Evolutionary conservation across 768 basidiomycete species (phyloP).

Genomic region (Pulveroboletus sp.): DNA sequence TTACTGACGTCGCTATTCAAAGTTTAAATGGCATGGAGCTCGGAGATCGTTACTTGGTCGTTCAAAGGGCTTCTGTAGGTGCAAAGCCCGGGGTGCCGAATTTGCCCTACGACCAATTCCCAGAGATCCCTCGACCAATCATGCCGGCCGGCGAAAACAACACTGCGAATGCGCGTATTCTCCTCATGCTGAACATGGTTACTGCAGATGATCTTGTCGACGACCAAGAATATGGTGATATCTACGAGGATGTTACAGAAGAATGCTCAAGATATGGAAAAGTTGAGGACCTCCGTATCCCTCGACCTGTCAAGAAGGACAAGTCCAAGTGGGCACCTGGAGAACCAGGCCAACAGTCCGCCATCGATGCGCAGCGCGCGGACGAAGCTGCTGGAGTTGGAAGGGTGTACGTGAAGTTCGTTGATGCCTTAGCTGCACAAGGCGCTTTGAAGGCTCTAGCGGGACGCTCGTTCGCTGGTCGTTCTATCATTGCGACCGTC

Average conservation of each 20-base stretch:
- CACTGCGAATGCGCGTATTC: constrained; percentile 65
- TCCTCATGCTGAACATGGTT: constrained; percentile 99
- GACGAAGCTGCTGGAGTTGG: constrained; percentile 94
- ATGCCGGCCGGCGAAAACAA: constrained; percentile 76
- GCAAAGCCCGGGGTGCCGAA: constrained; percentile 68
- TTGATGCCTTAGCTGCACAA: constrained; percentile 53
- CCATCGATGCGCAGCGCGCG: constrained; percentile 61
- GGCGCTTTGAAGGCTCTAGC: constrained; percentile 82
- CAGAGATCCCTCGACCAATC: constrained; percentile 81
- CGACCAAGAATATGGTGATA: constrained; percentile 90
- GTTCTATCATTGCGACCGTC: constrained; percentile 83
- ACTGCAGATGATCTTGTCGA: constrained; percentile 85
- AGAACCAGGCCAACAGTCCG: constrained; percentile 53
- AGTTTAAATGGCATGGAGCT: constrained; percentile 97
- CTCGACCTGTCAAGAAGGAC: constrained; percentile 83
- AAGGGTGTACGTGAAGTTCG: constrained; percentile 91
- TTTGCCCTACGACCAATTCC: constrained; percentile 75
- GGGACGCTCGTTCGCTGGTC: constrained; percentile 81
- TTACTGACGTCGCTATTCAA: constrained; percentile 95
- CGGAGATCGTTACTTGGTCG: constrained; percentile 91
- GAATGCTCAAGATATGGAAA: constrained; percentile 79
- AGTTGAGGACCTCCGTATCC: constrained; percentile 84
- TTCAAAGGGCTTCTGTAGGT: constrained; percentile 94
- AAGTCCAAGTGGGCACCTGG: constrained; percentile 72
- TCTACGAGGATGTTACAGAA: constrained; percentile 91